These are phyloP conservation scores for Houttuynia cordata DNA, from an alignment of 164 flowering plant genomes.

Conservation along the genomic window DNA sequence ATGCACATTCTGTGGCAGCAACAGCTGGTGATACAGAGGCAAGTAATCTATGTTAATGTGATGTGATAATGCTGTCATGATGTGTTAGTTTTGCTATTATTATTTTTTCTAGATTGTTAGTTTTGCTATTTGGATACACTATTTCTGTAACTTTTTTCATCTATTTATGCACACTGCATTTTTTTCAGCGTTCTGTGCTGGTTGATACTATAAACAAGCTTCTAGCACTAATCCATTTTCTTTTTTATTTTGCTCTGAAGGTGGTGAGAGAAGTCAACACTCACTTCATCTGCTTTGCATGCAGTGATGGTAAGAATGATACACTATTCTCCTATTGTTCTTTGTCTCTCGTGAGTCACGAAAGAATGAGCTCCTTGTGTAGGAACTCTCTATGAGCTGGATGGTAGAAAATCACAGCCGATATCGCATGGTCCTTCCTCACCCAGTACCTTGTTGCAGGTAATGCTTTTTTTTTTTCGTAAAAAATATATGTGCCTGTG, in stretches of 20 bases:
- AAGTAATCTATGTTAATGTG: constrained; percentile 8
- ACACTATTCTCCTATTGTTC: neutral
- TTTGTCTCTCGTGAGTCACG: neutral
- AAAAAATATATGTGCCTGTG: neutral
- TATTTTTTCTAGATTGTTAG: no score
- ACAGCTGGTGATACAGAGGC: constrained; percentile 94
- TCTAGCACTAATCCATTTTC: constrained; percentile 6
- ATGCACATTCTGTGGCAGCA: constrained; percentile 92
- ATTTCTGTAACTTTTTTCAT: neutral
- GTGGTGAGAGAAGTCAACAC: constrained; percentile 34
- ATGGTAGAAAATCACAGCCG: constrained; percentile 75
- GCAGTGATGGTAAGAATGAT: constrained; percentile 58
- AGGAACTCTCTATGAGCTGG: constrained; percentile 92
- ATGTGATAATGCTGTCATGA: neutral
- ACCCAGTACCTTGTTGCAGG: constrained; percentile 61
- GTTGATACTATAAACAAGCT: constrained; percentile 39
- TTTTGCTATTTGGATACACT: neutral
- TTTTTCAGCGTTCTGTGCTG: neutral
- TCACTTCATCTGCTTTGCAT: constrained; percentile 86
- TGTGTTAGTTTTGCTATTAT: neutral
- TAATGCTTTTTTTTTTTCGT: constrained; percentile 8
- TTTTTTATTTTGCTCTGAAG: neutral
- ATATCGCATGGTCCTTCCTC: constrained; percentile 78
- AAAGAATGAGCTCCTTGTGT: neutral
- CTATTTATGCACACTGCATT: neutral